These are phyloP conservation scores for Stylosanthes scabra DNA, from an alignment of 331 rosid genomes.

Conservation along the genomic window DNA sequence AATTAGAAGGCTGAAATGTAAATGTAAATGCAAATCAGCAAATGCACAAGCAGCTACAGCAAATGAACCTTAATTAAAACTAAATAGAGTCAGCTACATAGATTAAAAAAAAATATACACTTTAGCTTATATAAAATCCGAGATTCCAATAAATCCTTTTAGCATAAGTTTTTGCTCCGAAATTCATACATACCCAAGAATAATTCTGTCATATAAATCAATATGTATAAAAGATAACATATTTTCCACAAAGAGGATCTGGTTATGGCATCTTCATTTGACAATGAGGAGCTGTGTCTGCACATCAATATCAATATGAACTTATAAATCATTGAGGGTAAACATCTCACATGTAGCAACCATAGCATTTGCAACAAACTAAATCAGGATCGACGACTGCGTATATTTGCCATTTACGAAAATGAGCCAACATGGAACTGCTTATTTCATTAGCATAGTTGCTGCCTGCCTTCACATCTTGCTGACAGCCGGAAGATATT, in stretches of 20 bases:
- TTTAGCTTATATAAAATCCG: background rate
- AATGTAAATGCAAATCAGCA: background rate
- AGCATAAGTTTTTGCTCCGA: background rate
- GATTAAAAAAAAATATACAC: background rate
- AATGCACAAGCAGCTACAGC: background rate
- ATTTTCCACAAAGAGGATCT: background rate
- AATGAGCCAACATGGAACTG: background rate
- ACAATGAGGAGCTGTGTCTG: constrained; percentile 8
- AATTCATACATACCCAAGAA: background rate
- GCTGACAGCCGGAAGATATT: constrained; percentile 66
- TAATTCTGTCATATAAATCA: background rate
- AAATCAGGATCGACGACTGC: background rate
- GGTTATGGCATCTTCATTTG: background rate
- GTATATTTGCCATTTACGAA: background rate
- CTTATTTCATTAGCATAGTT: background rate
- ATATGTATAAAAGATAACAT: background rate
- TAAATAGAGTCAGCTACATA: background rate
- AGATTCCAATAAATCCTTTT: background rate
- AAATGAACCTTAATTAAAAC: background rate
- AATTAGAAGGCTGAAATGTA: background rate
- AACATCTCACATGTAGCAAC: constrained; percentile 22
- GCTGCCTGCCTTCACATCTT: constrained; percentile 54
- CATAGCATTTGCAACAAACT: background rate
- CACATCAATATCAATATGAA: constrained; percentile 11
- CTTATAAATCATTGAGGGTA: constrained; percentile 14